Evolutionary conservation across 257 asterid species (phyloP).

Genomic region (Fraxinus americana): DNA sequence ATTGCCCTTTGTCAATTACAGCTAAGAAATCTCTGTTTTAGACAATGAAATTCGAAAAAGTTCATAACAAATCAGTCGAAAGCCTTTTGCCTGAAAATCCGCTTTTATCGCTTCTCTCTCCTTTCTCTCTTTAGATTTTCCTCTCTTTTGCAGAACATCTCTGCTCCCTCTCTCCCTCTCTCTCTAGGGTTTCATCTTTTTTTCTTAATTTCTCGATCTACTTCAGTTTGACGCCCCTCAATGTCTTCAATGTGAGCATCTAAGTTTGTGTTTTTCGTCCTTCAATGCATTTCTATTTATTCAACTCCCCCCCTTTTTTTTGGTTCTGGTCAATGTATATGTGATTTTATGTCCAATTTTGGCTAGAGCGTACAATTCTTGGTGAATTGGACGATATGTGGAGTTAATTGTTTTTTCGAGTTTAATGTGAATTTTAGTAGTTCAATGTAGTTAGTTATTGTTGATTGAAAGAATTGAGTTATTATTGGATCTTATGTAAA

Average conservation of each 20-base stretch:
- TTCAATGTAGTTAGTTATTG: slow-evolving; percentile 16
- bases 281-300: slow-evolving; percentile 11
- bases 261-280: slow-evolving; percentile 1
- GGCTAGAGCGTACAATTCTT: slow-evolving; percentile 4
- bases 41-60: neutral
- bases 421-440: slow-evolving; percentile 7
- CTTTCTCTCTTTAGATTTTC: slow-evolving; percentile 27
- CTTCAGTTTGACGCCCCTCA: slow-evolving; percentile 29
- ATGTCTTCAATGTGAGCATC: slow-evolving; percentile 40
- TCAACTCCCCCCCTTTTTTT: neutral
- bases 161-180: slow-evolving; percentile 15
- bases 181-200: slow-evolving; percentile 48
- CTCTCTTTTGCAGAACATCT: slow-evolving; percentile 11
- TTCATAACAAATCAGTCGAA: neutral
- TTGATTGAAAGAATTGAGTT: slow-evolving; percentile 1
- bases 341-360: slow-evolving; percentile 18
- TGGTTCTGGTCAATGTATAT: slow-evolving; percentile 30
- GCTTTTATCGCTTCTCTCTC: slow-evolving; percentile 25
- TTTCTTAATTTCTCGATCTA: slow-evolving; percentile 27
- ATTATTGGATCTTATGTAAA: slow-evolving; percentile 16
- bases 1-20: neutral
- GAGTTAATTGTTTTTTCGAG: neutral
- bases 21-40: slow-evolving; percentile 3
- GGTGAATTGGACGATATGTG: slow-evolving; percentile 6
- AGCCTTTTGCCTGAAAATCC: slow-evolving; percentile 8